Evolutionary conservation across 2,329 filamentous ascomycete species (phyloP), one percentile per base, ranked within the genome.

Genomic region (Tolypocladium guangdongense): DNA sequence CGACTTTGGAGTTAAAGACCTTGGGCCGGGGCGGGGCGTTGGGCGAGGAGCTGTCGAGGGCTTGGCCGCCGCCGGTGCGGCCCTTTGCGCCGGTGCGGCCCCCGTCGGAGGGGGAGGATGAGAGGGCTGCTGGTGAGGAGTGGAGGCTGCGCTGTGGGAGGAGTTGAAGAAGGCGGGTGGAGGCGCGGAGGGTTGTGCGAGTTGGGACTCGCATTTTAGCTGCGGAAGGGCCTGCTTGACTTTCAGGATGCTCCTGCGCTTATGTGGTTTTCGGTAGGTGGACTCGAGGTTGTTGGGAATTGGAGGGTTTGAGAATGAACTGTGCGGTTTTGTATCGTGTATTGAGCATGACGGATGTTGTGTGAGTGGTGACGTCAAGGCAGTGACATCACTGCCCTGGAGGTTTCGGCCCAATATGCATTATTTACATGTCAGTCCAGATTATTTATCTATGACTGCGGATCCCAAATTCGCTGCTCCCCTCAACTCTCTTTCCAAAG

Each of bases 1-100:
- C 69, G 11, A 76, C 66, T 57, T 70, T 71, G 54, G 73, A 69
- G 59, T 78, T 80, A 54, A 68, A 64, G 57, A 82, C 75, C 68
- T 79, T 81, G 54, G 79, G 80, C 60, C 72, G 64, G 1, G 74
- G 65, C 3, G 71, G 69, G 2, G 69, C 64, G 41, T 68, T 61
- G 33, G 59, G 52, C 2, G 66, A 64, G 0, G 62, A 67, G 54
- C 54, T 53, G 27, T 59, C 55, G 6, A 74, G 70, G 0, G 66
- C 54, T 33, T 68, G 52, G 3, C 71, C 71, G 8, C 72, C 71
- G 1, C 71, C 72, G 0, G 72, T 74, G 7, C 62, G 59, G 12
- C 72, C 72, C 27, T 63, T 68, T 10, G 49, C 32, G 16, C 54
- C 54, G 2, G 64, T 64, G 0, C 59, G 57, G 14, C 61, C 62